Conservation (phyloP, 2,329 filamentous ascomycete genomes). For the Teratosphaeria epicoccoides region DNA sequence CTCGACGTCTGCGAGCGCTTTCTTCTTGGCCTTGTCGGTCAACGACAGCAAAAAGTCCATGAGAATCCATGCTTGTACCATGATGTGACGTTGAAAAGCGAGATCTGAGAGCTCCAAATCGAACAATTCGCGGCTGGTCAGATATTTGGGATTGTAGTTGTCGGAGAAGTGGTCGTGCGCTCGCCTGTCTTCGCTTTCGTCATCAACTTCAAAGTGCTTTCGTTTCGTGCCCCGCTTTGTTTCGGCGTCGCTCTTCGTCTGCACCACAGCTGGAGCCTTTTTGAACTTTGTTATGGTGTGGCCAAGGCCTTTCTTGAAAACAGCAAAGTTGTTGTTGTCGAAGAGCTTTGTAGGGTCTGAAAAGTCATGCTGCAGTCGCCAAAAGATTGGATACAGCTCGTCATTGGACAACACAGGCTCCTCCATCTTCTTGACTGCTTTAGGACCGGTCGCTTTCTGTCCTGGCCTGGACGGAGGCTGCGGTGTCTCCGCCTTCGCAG, state of each 20-base stretch:
- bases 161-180: conserved; percentile 50
- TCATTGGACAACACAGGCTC: conserved; percentile 52
- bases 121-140: conserved; percentile 95
- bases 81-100: conserved; percentile 84
- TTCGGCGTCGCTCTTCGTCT: conserved; percentile 55
- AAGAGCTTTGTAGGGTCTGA: conserved; percentile 82
- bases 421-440: conserved; percentile 25
- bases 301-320: conserved; percentile 53
- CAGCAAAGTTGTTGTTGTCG: conserved; percentile 52
- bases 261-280: conserved; percentile 54
- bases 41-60: conserved; percentile 93
- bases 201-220: conserved; percentile 38
- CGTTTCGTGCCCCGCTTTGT: conserved; percentile 57
- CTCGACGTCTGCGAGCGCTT: conserved; percentile 51
- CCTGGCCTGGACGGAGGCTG: conserved; percentile 17
- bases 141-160: conserved; percentile 87
- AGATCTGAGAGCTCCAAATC: conserved; percentile 93
- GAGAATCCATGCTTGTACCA: conserved; percentile 89
- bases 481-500: conserved; percentile 14
- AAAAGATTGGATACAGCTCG: conserved; percentile 80
- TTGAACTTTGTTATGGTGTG: conserved; percentile 66
- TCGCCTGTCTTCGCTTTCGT: conserved; percentile 27
- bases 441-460: conserved; percentile 16
- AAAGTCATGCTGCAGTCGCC: conserved; percentile 84
- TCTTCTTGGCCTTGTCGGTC: conserved; percentile 70